Percentiles rank a stretch among this genome's conserved stretches.
These are phyloP conservation scores for Hirsutella thompsonii DNA, from an alignment of 2,329 filamentous ascomycete genomes.

Conservation along the genomic window DNA sequence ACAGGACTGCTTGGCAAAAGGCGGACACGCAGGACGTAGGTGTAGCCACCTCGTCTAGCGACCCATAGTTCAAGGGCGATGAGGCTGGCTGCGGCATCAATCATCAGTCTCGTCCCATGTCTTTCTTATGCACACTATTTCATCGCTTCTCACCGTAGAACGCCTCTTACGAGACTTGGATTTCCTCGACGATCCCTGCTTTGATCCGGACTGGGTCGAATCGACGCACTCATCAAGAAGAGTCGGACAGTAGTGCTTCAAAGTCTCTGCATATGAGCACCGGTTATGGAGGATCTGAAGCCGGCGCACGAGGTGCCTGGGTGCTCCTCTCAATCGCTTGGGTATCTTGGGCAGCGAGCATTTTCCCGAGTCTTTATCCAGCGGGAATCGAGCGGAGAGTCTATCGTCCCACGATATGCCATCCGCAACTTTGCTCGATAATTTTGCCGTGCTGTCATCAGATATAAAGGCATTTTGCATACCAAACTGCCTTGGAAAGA, in stretches of 20 bases:
- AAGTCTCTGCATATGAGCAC: conserved; percentile 68
- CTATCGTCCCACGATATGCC: conserved; percentile 80
- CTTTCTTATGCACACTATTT: not conserved
- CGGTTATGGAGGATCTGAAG: conserved; percentile 58
- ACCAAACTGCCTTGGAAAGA: conserved; percentile 84
- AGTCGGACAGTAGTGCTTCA: conserved; percentile 69
- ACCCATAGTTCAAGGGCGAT: conserved; percentile 11
- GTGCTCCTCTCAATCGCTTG: conserved; percentile 54
- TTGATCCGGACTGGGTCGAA: not conserved
- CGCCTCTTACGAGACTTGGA: not conserved
- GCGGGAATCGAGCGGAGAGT: conserved; percentile 32
- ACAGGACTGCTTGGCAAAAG: conserved; percentile 69
- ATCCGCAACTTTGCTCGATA: conserved; percentile 63
- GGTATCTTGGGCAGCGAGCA: conserved; percentile 30
- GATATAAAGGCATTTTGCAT: conserved; percentile 89
- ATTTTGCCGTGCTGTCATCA: conserved; percentile 48
- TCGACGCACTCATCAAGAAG: conserved; percentile 11
- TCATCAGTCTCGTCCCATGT: conserved; percentile 2
- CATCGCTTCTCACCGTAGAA: not conserved
- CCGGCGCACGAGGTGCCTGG: conserved; percentile 46
- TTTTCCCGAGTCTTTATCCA: conserved; percentile 5
- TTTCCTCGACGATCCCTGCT: not conserved
- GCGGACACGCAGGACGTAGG: conserved; percentile 60
- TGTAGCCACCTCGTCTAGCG: conserved; percentile 56
- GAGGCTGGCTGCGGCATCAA: conserved; percentile 2